Evolutionary conservation across 2,329 filamentous ascomycete species (phyloP).

Genomic region (Sphaceloma murrayae): DNA sequence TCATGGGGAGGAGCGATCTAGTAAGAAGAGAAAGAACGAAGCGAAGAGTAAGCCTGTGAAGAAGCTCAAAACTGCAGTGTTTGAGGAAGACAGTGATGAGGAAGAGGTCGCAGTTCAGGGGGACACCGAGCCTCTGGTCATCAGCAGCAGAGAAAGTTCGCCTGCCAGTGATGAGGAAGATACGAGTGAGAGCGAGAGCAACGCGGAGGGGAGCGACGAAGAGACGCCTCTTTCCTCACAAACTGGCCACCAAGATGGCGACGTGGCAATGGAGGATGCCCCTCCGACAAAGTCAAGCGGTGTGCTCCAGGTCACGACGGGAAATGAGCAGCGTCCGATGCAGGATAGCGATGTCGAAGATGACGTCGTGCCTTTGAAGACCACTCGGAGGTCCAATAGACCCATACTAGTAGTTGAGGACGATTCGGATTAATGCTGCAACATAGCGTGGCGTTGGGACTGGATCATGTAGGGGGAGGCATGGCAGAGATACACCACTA

Average conservation of each 20-base stretch:
- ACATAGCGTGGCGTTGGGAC: constrained; percentile 10
- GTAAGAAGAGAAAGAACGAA: constrained; percentile 24
- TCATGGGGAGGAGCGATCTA: constrained; percentile 28
- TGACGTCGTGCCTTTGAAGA: constrained; percentile 15
- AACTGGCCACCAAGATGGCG: background rate
- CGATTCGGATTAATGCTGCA: constrained; percentile 20
- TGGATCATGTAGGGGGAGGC: background rate
- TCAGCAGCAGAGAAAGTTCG: constrained; percentile 16
- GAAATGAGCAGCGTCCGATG: background rate
- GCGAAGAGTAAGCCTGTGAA: constrained; percentile 19
- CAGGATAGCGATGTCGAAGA: constrained; percentile 17
- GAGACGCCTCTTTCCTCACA: constrained; percentile 17
- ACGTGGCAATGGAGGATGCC: background rate
- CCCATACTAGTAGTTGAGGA: constrained; percentile 19
- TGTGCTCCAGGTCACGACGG: background rate
- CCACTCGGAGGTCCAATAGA: constrained; percentile 16
- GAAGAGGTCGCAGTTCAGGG: constrained; percentile 19
- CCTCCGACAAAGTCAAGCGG: background rate
- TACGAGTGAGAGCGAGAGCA: constrained; percentile 20
- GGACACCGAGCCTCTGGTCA: constrained; percentile 19
- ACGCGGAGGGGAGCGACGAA: constrained; percentile 20
- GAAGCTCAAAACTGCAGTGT: constrained; percentile 17
- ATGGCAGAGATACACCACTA: background rate
- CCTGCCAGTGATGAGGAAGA: constrained; percentile 12
- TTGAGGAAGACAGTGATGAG: constrained; percentile 13